phyloP scores from a whole-genome alignment of 768 basidiomycete genomes.

The Rubroboletus satanas region DNA sequence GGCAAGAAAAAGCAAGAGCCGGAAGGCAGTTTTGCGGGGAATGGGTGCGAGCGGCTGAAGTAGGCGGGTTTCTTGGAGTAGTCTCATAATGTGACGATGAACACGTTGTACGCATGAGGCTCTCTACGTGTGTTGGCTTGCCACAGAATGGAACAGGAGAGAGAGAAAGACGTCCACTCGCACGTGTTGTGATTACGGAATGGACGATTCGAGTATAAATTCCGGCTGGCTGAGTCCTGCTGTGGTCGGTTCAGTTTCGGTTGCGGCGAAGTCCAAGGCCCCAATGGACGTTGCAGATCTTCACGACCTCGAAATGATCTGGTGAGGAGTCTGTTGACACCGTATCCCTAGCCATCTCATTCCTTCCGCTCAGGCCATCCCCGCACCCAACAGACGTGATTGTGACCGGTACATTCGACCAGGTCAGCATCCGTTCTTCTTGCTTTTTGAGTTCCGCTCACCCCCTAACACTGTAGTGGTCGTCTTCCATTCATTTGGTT shows the following conservation, averaged over 20 bases:
- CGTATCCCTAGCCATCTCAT: constrained; percentile 1
- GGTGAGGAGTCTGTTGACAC: constrained; percentile 37
- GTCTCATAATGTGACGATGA: background rate
- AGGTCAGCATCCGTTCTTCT: constrained; percentile 43
- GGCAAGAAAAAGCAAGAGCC: constrained; percentile 33
- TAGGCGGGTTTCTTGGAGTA: constrained; percentile 5
- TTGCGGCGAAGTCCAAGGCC: constrained; percentile 16
- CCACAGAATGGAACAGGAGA: background rate
- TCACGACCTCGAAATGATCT: constrained; percentile 51
- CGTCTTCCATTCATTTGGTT: constrained; percentile 50
- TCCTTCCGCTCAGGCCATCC: constrained; percentile 49
- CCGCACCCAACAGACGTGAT: constrained; percentile 53
- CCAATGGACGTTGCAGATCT: constrained; percentile 36
- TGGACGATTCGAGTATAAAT: constrained; percentile 21
- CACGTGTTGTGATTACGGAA: constrained; percentile 27
- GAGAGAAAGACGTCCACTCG: background rate
- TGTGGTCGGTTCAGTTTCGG: constrained; percentile 14
- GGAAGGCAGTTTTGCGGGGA: constrained; percentile 32
- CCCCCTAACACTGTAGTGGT: constrained; percentile 45
- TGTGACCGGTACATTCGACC: constrained; percentile 76
- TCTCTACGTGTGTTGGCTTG: background rate
- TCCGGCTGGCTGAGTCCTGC: background rate
- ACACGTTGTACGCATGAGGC: constrained; percentile 17
- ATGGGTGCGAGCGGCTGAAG: constrained; percentile 25
- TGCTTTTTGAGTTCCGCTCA: constrained; percentile 4